phyloP scores from a whole-genome alignment of 2,329 filamentous ascomycete genomes.

The Fusarium sp. region DNA sequence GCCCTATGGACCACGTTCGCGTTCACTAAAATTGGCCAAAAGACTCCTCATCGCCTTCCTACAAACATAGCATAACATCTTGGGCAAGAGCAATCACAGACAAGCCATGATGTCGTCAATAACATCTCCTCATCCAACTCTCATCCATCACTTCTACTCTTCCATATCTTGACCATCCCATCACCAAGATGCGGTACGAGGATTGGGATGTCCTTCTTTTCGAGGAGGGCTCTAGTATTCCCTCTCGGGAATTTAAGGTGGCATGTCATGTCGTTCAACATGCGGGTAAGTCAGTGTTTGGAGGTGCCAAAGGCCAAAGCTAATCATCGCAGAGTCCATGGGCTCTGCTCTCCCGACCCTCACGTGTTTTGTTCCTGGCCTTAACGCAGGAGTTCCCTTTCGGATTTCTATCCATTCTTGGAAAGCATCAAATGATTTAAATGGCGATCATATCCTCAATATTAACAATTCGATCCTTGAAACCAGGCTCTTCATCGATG shows the following conservation, averaged over 20 bases:
- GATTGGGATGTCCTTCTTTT: conserved; percentile 90
- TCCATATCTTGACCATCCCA: conserved; percentile 41
- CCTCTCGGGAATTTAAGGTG: conserved; percentile 85
- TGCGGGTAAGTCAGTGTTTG: conserved; percentile 50
- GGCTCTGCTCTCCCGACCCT: conserved; percentile 71
- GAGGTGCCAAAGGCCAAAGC: not conserved
- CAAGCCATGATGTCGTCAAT: not conserved
- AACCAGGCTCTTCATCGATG: conserved; percentile 76
- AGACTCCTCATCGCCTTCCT: conserved; percentile 23
- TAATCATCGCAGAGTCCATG: conserved; percentile 59
- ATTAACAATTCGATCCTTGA: conserved; percentile 72
- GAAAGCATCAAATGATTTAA: conserved; percentile 62
- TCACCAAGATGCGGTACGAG: conserved; percentile 77
- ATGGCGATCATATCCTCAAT: not conserved
- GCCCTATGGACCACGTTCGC: not conserved
- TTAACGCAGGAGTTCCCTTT: conserved; percentile 69
- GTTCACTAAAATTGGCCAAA: not conserved
- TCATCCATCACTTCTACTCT: not conserved
- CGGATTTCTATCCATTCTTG: conserved; percentile 82
- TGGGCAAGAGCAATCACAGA: conserved; percentile 6
- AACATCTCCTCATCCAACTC: not conserved
- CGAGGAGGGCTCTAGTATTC: conserved; percentile 72
- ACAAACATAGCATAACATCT: not conserved
- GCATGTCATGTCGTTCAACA: conserved; percentile 76
- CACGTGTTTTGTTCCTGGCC: conserved; percentile 77